Evolutionary conservation across 345 rosid genomes (phyloP), one percentile per base, ranked within the genome.

Genomic region (Citrus trifoliata): DNA sequence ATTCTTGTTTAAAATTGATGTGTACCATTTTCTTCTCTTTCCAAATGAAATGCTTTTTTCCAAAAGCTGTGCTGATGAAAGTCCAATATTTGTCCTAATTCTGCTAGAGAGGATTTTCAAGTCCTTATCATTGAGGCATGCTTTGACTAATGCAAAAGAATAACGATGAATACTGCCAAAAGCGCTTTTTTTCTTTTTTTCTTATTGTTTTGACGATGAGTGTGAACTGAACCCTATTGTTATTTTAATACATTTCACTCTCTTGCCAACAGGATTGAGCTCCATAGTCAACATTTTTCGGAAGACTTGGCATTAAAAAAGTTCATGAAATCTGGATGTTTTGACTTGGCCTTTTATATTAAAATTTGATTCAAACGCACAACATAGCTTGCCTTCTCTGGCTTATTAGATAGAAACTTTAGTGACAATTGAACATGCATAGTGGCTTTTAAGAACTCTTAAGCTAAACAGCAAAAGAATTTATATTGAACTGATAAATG

Each of bases 401-500:
- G 51, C 16, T 42, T 16, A 12, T 10, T 12, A 42, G 51, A 10
- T 3, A 42, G 51, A 12, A 35, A 6, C 16, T 6, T 56, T 71
- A 53, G 22, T 56, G 65, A 22, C 9, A 56, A 22, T 33, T 37
- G n/a, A 72, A 72, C 48, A 56, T 33, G 76, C 18, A 22, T 5
- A 13, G 2, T 35, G n/a, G 10, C 10, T 24, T 1, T 12, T 13
- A 28, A 71, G 4, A 56, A 71, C 28, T 55, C 38, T 48, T 7
- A 56, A 22, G 30, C 16, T 59, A 18, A 60, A 5, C 30, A 22
- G 7, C 21, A 37, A 59, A 37, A 24, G 18, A 0, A 2, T 3
- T 65, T 51, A 76, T n/a, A n/a, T 30, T 65, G 53, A 51, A 7
- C 71, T 74, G 21, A 78, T 40, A 67, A 76, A 81, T 73, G 82